phyloP scores from a whole-genome alignment of 1,139 yeast genomes.

The Pichia sp. region DNA sequence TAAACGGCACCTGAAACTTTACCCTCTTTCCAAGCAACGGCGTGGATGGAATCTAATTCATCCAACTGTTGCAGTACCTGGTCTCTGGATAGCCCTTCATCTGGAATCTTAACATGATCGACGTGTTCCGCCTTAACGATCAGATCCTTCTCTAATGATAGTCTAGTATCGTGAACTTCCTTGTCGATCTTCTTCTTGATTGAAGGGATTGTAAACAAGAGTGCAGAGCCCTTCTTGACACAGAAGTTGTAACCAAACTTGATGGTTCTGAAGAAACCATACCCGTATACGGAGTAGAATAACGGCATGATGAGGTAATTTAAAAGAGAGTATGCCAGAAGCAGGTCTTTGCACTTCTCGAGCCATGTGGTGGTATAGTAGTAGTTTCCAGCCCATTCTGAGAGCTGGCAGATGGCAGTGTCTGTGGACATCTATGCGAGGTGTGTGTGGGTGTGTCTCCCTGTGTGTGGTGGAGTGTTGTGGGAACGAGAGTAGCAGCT shows the following conservation, averaged over 20 bases:
- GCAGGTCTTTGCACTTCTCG: conserved; percentile 6
- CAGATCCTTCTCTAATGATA: conserved; percentile 51
- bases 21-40: conserved; percentile 78
- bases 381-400: background rate
- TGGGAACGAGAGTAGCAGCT: too few species aligned
- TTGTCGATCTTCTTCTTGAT: conserved; percentile 54
- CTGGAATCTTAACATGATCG: conserved; percentile 56
- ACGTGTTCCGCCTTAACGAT: conserved; percentile 48
- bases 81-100: conserved; percentile 48
- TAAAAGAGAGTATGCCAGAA: conserved; percentile 9
- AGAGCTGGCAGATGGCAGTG: too few species aligned
- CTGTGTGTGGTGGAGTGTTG: too few species aligned
- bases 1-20: conserved; percentile 94
- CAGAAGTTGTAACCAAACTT: conserved; percentile 1
- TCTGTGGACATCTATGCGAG: background rate
- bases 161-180: conserved; percentile 54
- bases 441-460: too few species aligned
- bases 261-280: conserved; percentile 21
- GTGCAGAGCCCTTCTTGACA: conserved; percentile 11
- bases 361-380: conserved; percentile 5
- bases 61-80: conserved; percentile 50
- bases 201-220: conserved; percentile 52
- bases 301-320: conserved; percentile 6
- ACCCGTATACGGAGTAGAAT: conserved; percentile 21
- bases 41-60: conserved; percentile 44